A percentile compares a stretch with the other conserved stretches of the same genome.
These are phyloP conservation scores for Hypoxylon sp. DNA, from an alignment of 2,329 filamentous ascomycete species.

Conservation along the genomic window DNA sequence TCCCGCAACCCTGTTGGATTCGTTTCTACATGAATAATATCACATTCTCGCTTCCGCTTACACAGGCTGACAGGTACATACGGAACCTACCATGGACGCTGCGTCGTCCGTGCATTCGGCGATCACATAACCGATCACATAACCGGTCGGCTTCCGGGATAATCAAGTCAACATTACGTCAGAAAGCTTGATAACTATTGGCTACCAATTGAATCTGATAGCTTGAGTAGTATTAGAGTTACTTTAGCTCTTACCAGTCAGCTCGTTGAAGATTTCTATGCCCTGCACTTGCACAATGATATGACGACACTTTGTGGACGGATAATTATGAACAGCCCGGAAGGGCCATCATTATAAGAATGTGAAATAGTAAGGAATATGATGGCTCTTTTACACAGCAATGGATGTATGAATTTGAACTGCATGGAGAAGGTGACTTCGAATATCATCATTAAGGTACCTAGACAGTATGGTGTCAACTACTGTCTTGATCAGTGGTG, in stretches of 20 bases:
- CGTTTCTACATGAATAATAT: background rate
- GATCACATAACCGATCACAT: slow-evolving; percentile 5
- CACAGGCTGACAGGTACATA: background rate
- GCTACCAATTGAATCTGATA: background rate
- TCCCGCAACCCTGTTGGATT: background rate
- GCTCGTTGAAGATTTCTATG: background rate
- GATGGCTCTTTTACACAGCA: background rate
- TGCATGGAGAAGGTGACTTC: background rate
- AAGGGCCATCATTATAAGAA: background rate
- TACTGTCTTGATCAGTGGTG: slow-evolving; percentile 57
- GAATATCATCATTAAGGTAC: background rate
- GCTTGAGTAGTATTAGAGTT: slow-evolving; percentile 7
- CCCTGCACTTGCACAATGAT: slow-evolving; percentile 4
- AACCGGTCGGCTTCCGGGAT: slow-evolving; percentile 11
- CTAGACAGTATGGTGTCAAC: slow-evolving; percentile 25
- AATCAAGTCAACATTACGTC: slow-evolving; percentile 5
- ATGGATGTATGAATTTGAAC: background rate
- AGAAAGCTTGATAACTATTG: slow-evolving; percentile 1
- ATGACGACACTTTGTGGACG: slow-evolving; percentile 7
- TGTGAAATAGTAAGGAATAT: background rate
- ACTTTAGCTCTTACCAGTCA: slow-evolving; percentile 13
- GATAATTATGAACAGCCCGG: background rate
- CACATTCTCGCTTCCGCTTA: background rate
- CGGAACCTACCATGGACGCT: background rate
- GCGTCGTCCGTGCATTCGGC: background rate